A percentile compares a stretch with the other conserved stretches of the same genome.
Evolutionary conservation across 2,329 filamentous ascomycete species (phyloP).

Genomic region (Sarocladium kiliense): DNA sequence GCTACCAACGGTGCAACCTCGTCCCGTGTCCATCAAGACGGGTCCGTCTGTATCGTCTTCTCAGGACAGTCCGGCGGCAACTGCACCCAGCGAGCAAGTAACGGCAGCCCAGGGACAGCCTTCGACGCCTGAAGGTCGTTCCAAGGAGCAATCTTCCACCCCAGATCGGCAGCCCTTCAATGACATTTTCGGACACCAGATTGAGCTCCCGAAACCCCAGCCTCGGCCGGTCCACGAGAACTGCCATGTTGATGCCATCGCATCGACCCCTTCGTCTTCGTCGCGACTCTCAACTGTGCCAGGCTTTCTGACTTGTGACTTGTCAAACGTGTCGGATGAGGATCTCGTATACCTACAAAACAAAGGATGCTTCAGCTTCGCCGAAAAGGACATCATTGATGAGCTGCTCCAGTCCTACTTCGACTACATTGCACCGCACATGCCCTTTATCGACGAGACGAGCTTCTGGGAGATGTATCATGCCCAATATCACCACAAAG

Average conservation of each 20-base stretch:
- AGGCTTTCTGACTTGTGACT: neutral
- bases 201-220: too few species aligned
- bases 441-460: neutral
- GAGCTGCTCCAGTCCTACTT: constrained; percentile 5
- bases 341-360: neutral
- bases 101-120: too few species aligned
- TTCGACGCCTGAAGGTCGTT: too few species aligned
- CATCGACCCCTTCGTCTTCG: neutral
- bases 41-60: neutral
- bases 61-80: neutral
- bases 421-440: constrained; percentile 1
- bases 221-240: too few species aligned
- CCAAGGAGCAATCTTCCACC: too few species aligned
- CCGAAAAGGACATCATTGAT: neutral
- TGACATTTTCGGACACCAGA: too few species aligned
- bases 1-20: neutral
- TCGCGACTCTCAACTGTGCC: neutral
- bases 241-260: too few species aligned
- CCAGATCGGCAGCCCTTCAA: too few species aligned
- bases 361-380: neutral
- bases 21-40: neutral
- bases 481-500: neutral
- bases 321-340: neutral
- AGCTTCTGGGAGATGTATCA: neutral
- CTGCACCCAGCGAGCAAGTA: neutral